Conservation (phyloP, 495 filamentous ascomycete genomes). For the Podospora pseudoanserina region DNA sequence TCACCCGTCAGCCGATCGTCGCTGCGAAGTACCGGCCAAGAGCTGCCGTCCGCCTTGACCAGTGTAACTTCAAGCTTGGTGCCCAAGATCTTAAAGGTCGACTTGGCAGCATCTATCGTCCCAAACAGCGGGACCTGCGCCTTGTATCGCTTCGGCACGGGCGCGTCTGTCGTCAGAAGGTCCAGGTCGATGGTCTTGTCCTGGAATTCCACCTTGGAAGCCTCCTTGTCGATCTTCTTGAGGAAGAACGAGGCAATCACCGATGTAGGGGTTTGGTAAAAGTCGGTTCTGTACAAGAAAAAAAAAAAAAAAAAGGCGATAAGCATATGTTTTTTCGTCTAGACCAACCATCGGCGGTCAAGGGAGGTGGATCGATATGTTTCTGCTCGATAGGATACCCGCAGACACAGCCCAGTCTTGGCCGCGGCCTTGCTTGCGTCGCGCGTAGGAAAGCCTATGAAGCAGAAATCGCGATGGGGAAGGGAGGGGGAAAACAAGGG, state of each 20-base stretch:
- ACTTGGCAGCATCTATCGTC: slow-evolving; percentile 66
- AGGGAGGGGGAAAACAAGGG: slow-evolving; percentile 3
- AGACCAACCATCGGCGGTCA: slow-evolving; percentile 12
- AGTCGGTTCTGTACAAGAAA: slow-evolving; percentile 65
- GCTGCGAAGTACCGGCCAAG: slow-evolving; percentile 87
- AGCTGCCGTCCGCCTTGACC: slow-evolving; percentile 73
- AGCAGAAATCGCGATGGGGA: neutral
- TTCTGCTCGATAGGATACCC: slow-evolving; percentile 10
- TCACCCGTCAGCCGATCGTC: slow-evolving; percentile 75
- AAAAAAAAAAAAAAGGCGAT: slow-evolving; percentile 5
- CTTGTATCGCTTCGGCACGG: slow-evolving; percentile 68
- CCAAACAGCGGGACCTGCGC: slow-evolving; percentile 72
- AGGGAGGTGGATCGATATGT: slow-evolving; percentile 13
- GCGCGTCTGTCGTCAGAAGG: slow-evolving; percentile 72
- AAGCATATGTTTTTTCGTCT: slow-evolving; percentile 17
- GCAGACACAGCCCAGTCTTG: slow-evolving; percentile 35
- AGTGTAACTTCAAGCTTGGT: slow-evolving; percentile 91
- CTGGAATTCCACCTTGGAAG: slow-evolving; percentile 65
- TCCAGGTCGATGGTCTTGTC: slow-evolving; percentile 62
- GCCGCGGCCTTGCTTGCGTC: slow-evolving; percentile 25
- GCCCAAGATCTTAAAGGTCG: slow-evolving; percentile 80
- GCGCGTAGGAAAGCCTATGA: slow-evolving; percentile 9
- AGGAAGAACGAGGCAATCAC: slow-evolving; percentile 92
- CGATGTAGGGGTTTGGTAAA: slow-evolving; percentile 83
- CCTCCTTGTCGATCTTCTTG: slow-evolving; percentile 90